Evolutionary conservation across 441 rosid species (phyloP).

Genomic region (Pelargonium australe): DNA sequence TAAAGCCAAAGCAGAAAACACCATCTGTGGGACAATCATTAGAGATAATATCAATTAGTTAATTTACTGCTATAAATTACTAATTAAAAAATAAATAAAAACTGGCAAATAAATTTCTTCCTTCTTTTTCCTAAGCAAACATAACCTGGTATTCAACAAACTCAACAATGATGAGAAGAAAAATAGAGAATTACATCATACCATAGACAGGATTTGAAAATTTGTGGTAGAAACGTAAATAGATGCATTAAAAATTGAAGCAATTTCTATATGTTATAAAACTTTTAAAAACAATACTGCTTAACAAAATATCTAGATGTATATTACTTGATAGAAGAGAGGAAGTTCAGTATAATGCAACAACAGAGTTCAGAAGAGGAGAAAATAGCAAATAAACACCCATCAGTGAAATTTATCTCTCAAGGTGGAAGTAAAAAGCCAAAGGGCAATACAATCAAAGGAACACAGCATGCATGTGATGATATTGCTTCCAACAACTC

Average conservation of each 20-base stretch:
- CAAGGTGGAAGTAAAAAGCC: neutral
- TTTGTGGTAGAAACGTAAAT: neutral
- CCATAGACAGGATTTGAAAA: neutral
- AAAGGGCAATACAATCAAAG: neutral
- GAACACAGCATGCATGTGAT: neutral
- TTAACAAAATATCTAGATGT: neutral
- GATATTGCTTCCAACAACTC: neutral
- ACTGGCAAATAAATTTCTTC: neutral
- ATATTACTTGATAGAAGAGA: neutral
- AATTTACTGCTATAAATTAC: constrained; percentile 5
- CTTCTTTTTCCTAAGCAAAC: neutral
- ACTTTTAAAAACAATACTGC: neutral
- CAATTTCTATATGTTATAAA: neutral
- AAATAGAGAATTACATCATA: neutral
- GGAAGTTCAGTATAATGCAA: neutral
- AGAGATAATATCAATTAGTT: constrained; percentile 17
- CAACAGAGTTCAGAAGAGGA: neutral
- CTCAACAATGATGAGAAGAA: neutral
- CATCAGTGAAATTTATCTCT: neutral
- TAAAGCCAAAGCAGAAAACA: constrained; percentile 93
- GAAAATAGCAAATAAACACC: neutral
- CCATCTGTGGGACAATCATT: constrained; percentile 53
- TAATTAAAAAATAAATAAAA: constrained; percentile 8
- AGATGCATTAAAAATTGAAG: neutral
- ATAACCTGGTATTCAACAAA: neutral